Conservation (phyloP, 768 basidiomycete genomes). For the Tulasnella sp. region DNA sequence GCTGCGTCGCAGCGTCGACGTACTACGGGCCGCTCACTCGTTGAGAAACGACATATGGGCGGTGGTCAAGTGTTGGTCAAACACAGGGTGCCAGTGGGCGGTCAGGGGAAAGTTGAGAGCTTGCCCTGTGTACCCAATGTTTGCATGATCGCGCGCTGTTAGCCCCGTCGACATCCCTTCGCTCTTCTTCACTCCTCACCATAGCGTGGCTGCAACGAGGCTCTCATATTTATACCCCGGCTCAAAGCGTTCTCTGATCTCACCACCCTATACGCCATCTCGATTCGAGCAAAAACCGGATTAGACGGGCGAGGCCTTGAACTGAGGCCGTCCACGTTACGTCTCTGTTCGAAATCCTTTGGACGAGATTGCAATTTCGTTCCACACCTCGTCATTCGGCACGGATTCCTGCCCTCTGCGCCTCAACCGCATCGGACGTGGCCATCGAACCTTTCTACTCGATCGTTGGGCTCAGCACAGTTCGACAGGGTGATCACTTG, state of each 20-base stretch:
- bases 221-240: background rate
- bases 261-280: background rate
- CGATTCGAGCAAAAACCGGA: background rate
- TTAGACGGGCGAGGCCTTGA: background rate
- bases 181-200: background rate
- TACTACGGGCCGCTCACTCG: background rate
- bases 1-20: background rate
- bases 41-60: background rate
- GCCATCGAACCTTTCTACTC: background rate
- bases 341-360: constrained; percentile 7
- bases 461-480: background rate
- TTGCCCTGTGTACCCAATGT: background rate
- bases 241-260: constrained; percentile 1
- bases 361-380: constrained; percentile 7
- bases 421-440: background rate
- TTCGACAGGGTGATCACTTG: background rate
- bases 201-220: constrained; percentile 6
- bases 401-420: background rate
- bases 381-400: background rate
- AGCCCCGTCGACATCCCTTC: background rate
- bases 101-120: background rate
- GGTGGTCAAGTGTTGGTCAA: background rate
- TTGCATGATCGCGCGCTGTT: constrained; percentile 4
- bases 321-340: constrained; percentile 4
- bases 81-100: background rate